Evolutionary conservation across 768 basidiomycete species (phyloP), one percentile per base, ranked within the genome.

Genomic region (Termitomyces sp.): DNA sequence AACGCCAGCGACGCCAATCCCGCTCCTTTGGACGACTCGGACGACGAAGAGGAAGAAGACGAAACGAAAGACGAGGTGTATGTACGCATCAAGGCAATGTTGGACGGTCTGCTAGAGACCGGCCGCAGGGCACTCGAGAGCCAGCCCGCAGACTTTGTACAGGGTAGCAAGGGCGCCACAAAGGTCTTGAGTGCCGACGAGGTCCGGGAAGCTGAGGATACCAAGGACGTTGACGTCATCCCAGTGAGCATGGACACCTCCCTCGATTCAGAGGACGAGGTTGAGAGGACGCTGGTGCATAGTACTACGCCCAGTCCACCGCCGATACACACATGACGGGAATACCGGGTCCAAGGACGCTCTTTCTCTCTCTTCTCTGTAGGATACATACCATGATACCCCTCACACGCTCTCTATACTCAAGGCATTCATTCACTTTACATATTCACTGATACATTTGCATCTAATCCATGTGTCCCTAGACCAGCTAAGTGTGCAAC

Each of bases 171-270:
- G 61, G 70, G 81, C 11, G 74, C 73, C 3, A 76, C 85, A 19
- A 89, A 89, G 67, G 91, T 92, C 8, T 75, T 93, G 17, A 85
- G 78, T 54, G 83, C 85, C 43, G 86, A 89, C 59, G 90, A 92
- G 65, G 78, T 89, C 48, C 80, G 82, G 44, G n/a, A n/a, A n/a
- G n/a, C n/a, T n/a, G n/a, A n/a, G n/a, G n/a, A n/a, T n/a, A n/a
- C n/a, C n/a, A n/a, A n/a, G n/a, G n/a, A n/a, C n/a, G n/a, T n/a
- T n/a, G n/a, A n/a, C n/a, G n/a, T n/a, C n/a, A n/a, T n/a, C n/a
- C n/a, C n/a, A n/a, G n/a, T n/a, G n/a, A n/a, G n/a, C n/a, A n/a
- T n/a, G n/a, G n/a, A n/a, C n/a, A n/a, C n/a, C n/a, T n/a, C n/a
- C n/a, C n/a, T n/a, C n/a, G n/a, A 54, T 10, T 77, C 75, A 1